These are phyloP conservation scores for Mycena sp. DNA, from an alignment of 1,284 basidiomycete genomes.

Conservation along the genomic window DNA sequence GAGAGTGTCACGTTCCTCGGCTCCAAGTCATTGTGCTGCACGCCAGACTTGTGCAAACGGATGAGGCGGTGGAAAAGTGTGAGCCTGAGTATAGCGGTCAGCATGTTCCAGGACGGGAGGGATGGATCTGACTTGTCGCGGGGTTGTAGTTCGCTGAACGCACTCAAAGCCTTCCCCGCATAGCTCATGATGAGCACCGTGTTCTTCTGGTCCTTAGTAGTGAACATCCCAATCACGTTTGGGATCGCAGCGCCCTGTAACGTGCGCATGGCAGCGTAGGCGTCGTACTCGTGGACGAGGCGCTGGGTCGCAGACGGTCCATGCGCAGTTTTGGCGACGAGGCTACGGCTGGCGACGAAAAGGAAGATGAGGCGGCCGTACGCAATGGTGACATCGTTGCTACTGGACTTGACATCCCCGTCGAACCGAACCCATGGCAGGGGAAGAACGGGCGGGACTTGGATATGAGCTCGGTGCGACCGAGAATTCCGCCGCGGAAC, in stretches of 20 bases:
- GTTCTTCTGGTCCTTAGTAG: neutral
- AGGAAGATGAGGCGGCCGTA: constrained; percentile 7
- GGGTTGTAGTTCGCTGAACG: constrained; percentile 7
- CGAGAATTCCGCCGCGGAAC: constrained; percentile 8
- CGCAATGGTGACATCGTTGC: constrained; percentile 9
- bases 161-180: constrained; percentile 9
- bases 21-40: constrained; percentile 21
- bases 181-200: constrained; percentile 15
- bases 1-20: constrained; percentile 14
- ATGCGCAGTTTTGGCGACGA: constrained; percentile 15
- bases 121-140: constrained; percentile 1
- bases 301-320: constrained; percentile 2
- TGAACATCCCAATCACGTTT: constrained; percentile 7
- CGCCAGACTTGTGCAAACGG: constrained; percentile 8
- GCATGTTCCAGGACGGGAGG: neutral
- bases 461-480: constrained; percentile 13
- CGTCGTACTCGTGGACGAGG: constrained; percentile 12
- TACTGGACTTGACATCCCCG: constrained; percentile 7
- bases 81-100: constrained; percentile 8
- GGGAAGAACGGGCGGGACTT: neutral
- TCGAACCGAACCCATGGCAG: constrained; percentile 16
- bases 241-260: constrained; percentile 15
- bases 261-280: constrained; percentile 1
- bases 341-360: neutral
- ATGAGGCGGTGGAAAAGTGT: constrained; percentile 20